These are phyloP conservation scores for Xanthoconium stramineum DNA, from an alignment of 768 basidiomycete genomes.

Conservation along the genomic window DNA sequence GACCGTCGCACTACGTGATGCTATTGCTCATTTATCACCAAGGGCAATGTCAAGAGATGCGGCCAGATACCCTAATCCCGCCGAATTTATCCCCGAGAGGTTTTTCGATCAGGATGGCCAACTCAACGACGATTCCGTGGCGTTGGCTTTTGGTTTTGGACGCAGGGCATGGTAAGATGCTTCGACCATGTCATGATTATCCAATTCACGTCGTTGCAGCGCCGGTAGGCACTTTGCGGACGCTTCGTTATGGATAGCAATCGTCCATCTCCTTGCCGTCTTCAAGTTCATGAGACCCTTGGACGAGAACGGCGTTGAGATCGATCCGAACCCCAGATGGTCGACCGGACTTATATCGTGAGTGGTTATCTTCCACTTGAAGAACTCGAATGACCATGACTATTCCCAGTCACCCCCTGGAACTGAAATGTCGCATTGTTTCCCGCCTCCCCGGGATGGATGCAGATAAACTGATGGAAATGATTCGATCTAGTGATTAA, in stretches of 20 bases:
- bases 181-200: not conserved
- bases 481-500: conserved; percentile 14
- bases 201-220: conserved; percentile 13
- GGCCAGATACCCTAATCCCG: conserved; percentile 23
- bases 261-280: conserved; percentile 28
- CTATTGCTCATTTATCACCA: conserved; percentile 5
- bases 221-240: conserved; percentile 31
- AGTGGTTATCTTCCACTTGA: conserved; percentile 2
- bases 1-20: not conserved
- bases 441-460: conserved; percentile 17
- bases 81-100: conserved; percentile 29
- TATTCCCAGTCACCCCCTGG: conserved; percentile 25
- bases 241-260: conserved; percentile 31
- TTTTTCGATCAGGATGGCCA: conserved; percentile 23
- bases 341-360: conserved; percentile 29
- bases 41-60: conserved; percentile 33
- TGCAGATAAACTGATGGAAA: conserved; percentile 12
- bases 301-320: conserved; percentile 26
- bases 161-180: conserved; percentile 26
- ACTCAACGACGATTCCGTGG: conserved; percentile 23
- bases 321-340: conserved; percentile 26
- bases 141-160: conserved; percentile 28
- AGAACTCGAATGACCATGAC: conserved; percentile 1
- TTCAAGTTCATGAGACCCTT: conserved; percentile 30
- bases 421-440: conserved; percentile 28